These are phyloP conservation scores for Colletotrichum karsti DNA, from an alignment of 2,329 filamentous ascomycete species.

Conservation along the genomic window DNA sequence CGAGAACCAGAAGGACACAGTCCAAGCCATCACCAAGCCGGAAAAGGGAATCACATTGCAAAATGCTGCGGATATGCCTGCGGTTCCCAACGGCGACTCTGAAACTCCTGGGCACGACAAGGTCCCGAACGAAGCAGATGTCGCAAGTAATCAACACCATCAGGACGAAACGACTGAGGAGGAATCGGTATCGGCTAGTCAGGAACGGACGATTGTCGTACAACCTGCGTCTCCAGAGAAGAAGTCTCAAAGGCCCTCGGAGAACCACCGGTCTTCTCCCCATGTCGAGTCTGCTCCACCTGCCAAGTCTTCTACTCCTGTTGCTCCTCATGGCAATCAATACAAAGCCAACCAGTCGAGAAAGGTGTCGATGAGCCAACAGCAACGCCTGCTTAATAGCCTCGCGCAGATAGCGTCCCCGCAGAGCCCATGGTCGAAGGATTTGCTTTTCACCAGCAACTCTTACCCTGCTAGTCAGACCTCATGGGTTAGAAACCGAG, in stretches of 20 bases:
- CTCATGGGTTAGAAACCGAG: background rate
- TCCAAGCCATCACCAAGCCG: background rate
- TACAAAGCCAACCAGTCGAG: no score
- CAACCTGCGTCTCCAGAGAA: background rate
- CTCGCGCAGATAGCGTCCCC: background rate
- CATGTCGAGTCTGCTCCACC: no score
- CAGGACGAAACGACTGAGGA: background rate
- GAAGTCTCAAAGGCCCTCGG: background rate
- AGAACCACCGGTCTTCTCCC: no score
- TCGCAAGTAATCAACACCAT: background rate
- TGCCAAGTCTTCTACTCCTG: background rate
- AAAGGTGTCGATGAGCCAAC: background rate
- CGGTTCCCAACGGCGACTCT: background rate
- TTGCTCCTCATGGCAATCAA: no score
- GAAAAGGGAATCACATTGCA: background rate
- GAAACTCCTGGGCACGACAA: background rate
- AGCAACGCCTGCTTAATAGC: background rate
- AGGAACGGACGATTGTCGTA: background rate
- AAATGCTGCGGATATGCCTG: background rate
- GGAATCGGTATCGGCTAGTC: background rate
- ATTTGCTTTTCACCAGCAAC: background rate
- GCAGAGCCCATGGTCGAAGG: constrained; percentile 23
- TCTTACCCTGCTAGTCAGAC: background rate
- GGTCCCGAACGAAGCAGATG: background rate
- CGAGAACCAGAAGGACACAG: background rate